Percentiles rank a stretch among this genome's conserved stretches.
These are phyloP conservation scores for Claviceps sp. DNA, from an alignment of 2,329 filamentous ascomycete species.

Conservation along the genomic window DNA sequence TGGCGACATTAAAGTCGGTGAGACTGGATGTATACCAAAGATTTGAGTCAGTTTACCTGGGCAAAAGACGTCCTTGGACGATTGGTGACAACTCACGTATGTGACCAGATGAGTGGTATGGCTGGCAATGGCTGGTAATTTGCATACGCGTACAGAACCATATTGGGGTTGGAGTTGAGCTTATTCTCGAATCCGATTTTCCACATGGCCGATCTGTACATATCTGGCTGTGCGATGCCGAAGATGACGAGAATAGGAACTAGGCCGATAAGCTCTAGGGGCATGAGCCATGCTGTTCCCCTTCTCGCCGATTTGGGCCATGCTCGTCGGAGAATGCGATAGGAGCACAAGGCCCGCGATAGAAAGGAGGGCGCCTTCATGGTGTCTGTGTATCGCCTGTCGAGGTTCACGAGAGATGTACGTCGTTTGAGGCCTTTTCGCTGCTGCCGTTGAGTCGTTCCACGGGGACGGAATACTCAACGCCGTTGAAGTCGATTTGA, in stretches of 20 bases:
- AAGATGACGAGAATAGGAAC: conserved; percentile 57
- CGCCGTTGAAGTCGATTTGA: not conserved
- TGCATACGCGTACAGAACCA: conserved; percentile 59
- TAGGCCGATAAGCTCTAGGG: conserved; percentile 51
- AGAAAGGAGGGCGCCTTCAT: conserved; percentile 3
- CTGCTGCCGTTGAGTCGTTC: not conserved
- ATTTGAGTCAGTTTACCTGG: not conserved
- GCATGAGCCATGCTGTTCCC: conserved; percentile 50
- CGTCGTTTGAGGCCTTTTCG: not conserved
- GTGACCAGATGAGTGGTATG: conserved; percentile 59
- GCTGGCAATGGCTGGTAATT: conserved; percentile 52
- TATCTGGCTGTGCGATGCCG: conserved; percentile 58
- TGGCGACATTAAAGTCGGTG: conserved; percentile 63
- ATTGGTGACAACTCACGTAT: conserved; percentile 40
- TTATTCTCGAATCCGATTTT: conserved; percentile 54
- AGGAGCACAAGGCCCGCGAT: conserved; percentile 15
- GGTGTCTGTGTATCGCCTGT: not conserved
- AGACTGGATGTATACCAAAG: conserved; percentile 32
- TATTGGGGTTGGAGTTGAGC: conserved; percentile 61
- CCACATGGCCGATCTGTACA: conserved; percentile 62
- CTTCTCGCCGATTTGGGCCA: conserved; percentile 38
- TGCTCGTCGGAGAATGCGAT: conserved; percentile 44
- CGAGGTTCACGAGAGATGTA: not conserved
- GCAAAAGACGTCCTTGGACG: not conserved
- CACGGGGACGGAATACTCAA: not conserved